Base-by-base conservation (phyloP, 805 yeast species). In the Metschnikowia lachancei region DNA sequence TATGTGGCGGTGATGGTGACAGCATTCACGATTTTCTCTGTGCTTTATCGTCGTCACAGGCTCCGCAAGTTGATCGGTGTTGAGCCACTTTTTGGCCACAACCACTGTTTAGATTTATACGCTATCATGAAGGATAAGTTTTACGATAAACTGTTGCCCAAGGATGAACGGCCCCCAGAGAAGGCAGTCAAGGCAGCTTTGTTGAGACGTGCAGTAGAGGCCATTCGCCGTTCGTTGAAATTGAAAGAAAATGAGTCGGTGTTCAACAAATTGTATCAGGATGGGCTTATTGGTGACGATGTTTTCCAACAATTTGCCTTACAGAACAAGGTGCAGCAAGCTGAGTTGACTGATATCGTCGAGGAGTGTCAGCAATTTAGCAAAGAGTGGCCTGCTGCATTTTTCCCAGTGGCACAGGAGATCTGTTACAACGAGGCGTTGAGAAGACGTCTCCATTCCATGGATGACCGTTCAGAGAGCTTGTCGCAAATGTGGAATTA, bases 381-480 rank as follows among this genome's bases (percentile, higher is more conserved):
- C 59, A 79, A 82, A 37, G 92, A 89, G 29, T 91, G 97, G 96
- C 81, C 84, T 7, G 85, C 79, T 53, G 68, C 76, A 37, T 80
- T 89, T 58, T 85, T 89, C 59, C 86, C 86, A 9, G 77, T 83
- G 12, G 84, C 91, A 36, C 92, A 86, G 63, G 97, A 94, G 62
- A 84, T 92, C 42, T 88, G 96, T 52, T 87, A 90, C 66, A 94
- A 92, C 63, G 92, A 87, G 67, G 97, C 97, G 1, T 72, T 92
- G 43, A 79, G 92, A 66, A 82, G 94, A 72, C 83, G 97, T 60
- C 58, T 79, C 30, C 55, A 59, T 35, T 66, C 78, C 4, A 65
- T 83, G 59, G 78, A 69, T 18, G 65, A 60, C 14, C 66, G 77
- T 46, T 47, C 64, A 11, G 61, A 63, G 46, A 60, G 57, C 38